Percentiles rank a stretch among this genome's conserved stretches.
Conservation (phyloP, 345 rosid genomes). For the Sonneratia alba region DNA sequence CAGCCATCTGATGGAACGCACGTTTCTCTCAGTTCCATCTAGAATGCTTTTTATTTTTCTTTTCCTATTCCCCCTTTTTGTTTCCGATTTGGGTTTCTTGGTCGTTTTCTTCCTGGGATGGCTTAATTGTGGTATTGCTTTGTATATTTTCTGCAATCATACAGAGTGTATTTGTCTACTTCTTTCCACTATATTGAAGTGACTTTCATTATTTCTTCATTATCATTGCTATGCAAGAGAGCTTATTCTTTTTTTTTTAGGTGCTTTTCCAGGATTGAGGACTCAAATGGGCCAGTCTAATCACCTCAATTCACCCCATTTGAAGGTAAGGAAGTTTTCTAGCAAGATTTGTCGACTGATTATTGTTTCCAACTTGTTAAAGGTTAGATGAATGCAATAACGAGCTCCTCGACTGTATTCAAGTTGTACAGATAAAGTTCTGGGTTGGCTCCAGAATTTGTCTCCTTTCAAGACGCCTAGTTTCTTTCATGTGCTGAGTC, state of each 20-base stretch:
- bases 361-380: neutral
- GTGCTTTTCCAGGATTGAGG: conserved; percentile 9
- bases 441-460: neutral
- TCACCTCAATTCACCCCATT: neutral
- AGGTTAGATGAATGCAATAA: neutral
- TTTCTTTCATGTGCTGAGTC: neutral
- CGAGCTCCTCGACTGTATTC: neutral
- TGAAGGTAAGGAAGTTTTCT: conserved; percentile 4
- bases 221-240: neutral
- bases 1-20: neutral
- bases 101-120: neutral
- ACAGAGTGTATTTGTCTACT: neutral
- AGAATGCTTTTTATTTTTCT: neutral
- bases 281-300: conserved; percentile 1
- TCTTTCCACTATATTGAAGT: neutral
- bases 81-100: neutral
- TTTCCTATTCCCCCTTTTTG: neutral
- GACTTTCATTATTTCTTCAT: neutral
- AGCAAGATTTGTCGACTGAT: neutral
- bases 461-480: neutral
- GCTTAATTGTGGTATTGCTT: neutral
- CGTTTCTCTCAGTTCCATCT: neutral
- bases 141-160: neutral
- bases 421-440: neutral
- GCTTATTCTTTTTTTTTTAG: neutral